Evolutionary conservation across 441 rosid genomes (phyloP), one percentile per base, ranked within the genome.

Genomic region (Bruguiera hainesii): DNA sequence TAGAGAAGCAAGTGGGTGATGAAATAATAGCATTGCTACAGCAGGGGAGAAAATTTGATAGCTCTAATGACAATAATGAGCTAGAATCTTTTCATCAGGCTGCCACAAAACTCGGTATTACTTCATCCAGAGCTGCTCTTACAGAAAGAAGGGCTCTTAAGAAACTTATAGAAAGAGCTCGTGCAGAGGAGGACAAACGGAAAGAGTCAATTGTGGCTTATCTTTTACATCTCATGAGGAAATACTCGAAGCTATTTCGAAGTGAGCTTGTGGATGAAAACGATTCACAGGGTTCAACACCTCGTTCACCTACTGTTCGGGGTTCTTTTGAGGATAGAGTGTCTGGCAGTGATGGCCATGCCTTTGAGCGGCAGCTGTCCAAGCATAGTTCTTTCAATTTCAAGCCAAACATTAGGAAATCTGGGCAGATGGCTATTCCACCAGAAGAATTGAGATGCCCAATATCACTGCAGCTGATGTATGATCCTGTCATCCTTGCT

Each of bases 401-500:
- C 76, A 87, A 80, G 80, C 75, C 87, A 46, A 80, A n/a, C 71
- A 75, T 60, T 78, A 77, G 80, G 61, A 89, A 72, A 79, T 91
- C 90, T 46, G 97, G 89, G 52, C 91, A 80, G 73, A 81, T 90
- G 72, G 77, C 93, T 0, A 59, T 87, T 67, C 90, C 98, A 48
- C 99, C 99, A 7, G 99, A 96, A 71, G 99, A 93, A 77, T 72
- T 96, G 77, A 89, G 95, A 77, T 96, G 99, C 60, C 98, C 99
- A 0, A 96, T 93, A 76, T 93, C 98, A 8, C 76, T 96, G 81
- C 99, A 96, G 72, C 89, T 96, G 68, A 96, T 96, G 98, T 81
- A 83, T 63, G 99, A 96, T 76, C 99, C 99, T 9, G 98, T 96
- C 64, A 87, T 96, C 68, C 88, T 96, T 80, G 88, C 98, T 66